Percentiles rank a stretch among this genome's conserved stretches.
These are phyloP conservation scores for Lyophyllum semitale DNA, from an alignment of 768 basidiomycete genomes.

Conservation along the genomic window DNA sequence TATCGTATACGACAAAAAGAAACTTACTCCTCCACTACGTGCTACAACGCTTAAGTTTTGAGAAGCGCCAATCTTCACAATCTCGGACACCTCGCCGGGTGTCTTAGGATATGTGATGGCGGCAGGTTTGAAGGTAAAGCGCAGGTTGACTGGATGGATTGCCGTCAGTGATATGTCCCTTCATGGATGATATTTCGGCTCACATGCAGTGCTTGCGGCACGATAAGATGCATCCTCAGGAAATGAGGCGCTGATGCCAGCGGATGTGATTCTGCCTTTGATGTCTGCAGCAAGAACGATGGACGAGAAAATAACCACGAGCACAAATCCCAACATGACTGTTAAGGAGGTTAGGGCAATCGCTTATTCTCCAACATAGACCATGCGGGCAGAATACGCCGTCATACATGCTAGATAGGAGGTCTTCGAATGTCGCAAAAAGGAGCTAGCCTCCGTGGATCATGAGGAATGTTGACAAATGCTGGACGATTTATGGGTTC, in stretches of 20 bases:
- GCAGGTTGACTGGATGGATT: constrained; percentile 33
- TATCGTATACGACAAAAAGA: not conserved
- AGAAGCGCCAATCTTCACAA: constrained; percentile 33
- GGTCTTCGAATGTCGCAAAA: not conserved
- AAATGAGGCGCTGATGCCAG: constrained; percentile 18
- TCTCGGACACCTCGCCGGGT: constrained; percentile 34
- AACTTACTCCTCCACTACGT: constrained; percentile 45
- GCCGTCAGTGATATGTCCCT: not conserved
- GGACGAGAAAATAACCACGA: not conserved
- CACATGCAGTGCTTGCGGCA: constrained; percentile 20
- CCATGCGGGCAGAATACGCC: not conserved
- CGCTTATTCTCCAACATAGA: not conserved
- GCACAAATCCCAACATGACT: not conserved
- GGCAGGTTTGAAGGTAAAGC: constrained; percentile 39
- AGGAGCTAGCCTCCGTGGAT: no score
- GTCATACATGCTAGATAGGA: not conserved
- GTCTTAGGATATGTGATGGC: constrained; percentile 38
- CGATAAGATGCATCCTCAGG: constrained; percentile 20
- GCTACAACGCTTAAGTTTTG: constrained; percentile 40
- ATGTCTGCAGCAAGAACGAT: constrained; percentile 5
- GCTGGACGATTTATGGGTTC: no score
- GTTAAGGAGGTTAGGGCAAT: not conserved
- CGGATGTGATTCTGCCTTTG: constrained; percentile 7
- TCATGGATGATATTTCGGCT: not conserved
- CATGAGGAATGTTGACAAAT: no score